Evolutionary conservation across 345 rosid genomes (phyloP).

Genomic region (Geranium rotundifolium): DNA sequence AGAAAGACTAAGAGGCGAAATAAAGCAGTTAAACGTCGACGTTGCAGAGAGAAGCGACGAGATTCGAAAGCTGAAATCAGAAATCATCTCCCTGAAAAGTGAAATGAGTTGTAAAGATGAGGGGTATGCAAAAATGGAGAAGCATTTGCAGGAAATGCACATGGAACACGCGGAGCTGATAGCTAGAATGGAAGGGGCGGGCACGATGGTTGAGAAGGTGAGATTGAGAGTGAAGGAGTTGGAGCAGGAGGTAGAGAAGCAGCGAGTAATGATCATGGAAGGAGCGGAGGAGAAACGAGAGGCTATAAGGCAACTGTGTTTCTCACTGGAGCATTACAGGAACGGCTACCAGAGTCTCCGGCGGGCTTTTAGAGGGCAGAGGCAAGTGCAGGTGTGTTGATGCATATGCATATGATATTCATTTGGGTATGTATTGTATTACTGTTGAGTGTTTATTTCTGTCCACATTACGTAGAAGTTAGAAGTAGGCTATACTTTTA

Average conservation of each 20-base stretch:
- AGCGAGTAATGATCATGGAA: slow-evolving; percentile 28
- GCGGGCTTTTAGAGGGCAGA: slow-evolving; percentile 28
- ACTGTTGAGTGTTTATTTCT: no score
- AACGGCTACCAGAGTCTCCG: slow-evolving; percentile 35
- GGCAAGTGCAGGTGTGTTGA: background rate
- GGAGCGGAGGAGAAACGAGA: slow-evolving; percentile 62
- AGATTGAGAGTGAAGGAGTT: slow-evolving; percentile 32
- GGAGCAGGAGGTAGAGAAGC: slow-evolving; percentile 39
- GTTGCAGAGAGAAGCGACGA: slow-evolving; percentile 22
- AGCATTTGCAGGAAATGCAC: slow-evolving; percentile 37
- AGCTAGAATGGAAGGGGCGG: slow-evolving; percentile 17
- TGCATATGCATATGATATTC: no score
- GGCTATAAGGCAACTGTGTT: slow-evolving; percentile 63
- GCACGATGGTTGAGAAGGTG: slow-evolving; percentile 17
- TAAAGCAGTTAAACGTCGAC: slow-evolving; percentile 31
- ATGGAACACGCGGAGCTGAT: slow-evolving; percentile 38
- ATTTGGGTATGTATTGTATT: no score
- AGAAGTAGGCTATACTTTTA: no score
- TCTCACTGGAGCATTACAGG: slow-evolving; percentile 55
- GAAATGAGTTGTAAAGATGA: slow-evolving; percentile 26
- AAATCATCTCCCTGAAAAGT: slow-evolving; percentile 23
- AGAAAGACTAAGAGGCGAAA: slow-evolving; percentile 23
- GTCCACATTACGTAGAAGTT: no score
- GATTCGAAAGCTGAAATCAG: slow-evolving; percentile 22
- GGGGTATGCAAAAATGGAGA: slow-evolving; percentile 29